Percentiles rank a stretch among this genome's conserved stretches.
Conservation (phyloP, 164 flowering plant genomes). For the Chloranthus sessilifolius region DNA sequence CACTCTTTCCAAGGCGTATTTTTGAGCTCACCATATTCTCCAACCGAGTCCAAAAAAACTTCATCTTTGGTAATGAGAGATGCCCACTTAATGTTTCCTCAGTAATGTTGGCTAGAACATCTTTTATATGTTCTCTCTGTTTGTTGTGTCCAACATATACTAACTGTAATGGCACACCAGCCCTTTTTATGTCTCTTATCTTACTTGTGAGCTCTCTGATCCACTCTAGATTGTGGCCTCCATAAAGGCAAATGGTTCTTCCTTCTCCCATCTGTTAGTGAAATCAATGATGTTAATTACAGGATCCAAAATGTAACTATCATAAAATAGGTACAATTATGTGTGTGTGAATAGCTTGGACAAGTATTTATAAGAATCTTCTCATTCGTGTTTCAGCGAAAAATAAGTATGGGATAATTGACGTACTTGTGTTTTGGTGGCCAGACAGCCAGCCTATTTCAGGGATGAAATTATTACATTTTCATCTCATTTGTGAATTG, state of each 20-base stretch:
- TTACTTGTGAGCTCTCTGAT: conserved; percentile 39
- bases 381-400: neutral
- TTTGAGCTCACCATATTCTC: conserved; percentile 54
- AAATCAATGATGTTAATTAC: neutral
- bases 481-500: too few relatives aligned
- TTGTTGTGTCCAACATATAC: conserved; percentile 23
- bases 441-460: too few relatives aligned
- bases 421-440: neutral
- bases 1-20: conserved; percentile 14
- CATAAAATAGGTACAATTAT: neutral
- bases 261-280: conserved; percentile 60
- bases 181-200: conserved; percentile 25
- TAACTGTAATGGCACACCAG: conserved; percentile 42
- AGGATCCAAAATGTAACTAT: neutral
- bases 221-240: conserved; percentile 59
- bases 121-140: conserved; percentile 20
- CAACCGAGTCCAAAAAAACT: conserved; percentile 62
- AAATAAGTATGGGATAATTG: neutral
- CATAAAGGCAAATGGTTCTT: conserved; percentile 54
- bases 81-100: conserved; percentile 23
- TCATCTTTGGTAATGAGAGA: conserved; percentile 26
- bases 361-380: neutral
- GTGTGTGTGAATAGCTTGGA: neutral
- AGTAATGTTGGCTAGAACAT: conserved; percentile 26
- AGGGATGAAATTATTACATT: too few relatives aligned